A percentile compares a stretch with the other conserved stretches of the same genome.
Conservation (phyloP, 108 stramenopile genomes). For the Schizochytrium sp. region DNA sequence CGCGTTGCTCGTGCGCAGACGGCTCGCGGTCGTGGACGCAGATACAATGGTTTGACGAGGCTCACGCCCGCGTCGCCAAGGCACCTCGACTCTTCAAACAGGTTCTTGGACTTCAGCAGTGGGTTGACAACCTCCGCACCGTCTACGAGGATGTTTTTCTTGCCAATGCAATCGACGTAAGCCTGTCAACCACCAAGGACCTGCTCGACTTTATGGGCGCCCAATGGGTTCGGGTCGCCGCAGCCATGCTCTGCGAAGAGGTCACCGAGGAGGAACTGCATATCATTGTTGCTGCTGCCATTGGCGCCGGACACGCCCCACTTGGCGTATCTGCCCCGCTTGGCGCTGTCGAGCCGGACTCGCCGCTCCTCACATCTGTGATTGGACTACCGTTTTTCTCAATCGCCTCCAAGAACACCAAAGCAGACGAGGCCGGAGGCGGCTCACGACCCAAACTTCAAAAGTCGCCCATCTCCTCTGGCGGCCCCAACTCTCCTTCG, state of each 20-base stretch:
- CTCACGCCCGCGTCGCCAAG: neutral
- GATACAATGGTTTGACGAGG: neutral
- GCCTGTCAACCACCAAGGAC: neutral
- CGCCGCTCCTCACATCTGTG: neutral
- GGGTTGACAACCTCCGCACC: neutral
- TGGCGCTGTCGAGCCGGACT: neutral
- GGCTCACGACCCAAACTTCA: too few species aligned
- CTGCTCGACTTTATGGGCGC: neutral
- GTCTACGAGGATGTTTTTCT: neutral
- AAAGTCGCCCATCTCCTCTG: too few species aligned
- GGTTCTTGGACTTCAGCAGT: neutral
- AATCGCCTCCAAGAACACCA: too few species aligned
- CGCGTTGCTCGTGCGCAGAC: neutral
- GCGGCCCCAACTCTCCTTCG: too few species aligned
- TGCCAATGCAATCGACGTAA: neutral
- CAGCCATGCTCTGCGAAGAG: neutral
- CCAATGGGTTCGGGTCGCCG: neutral
- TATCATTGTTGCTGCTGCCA: neutral
- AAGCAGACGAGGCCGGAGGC: too few species aligned
- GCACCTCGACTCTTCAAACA: neutral
- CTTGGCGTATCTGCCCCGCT: neutral
- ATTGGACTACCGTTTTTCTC: neutral
- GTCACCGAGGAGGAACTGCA: neutral
- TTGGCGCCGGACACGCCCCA: neutral
- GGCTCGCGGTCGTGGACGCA: neutral